Evolutionary conservation across 768 basidiomycete genomes (phyloP).

Genomic region (Leccinum barrowsii): DNA sequence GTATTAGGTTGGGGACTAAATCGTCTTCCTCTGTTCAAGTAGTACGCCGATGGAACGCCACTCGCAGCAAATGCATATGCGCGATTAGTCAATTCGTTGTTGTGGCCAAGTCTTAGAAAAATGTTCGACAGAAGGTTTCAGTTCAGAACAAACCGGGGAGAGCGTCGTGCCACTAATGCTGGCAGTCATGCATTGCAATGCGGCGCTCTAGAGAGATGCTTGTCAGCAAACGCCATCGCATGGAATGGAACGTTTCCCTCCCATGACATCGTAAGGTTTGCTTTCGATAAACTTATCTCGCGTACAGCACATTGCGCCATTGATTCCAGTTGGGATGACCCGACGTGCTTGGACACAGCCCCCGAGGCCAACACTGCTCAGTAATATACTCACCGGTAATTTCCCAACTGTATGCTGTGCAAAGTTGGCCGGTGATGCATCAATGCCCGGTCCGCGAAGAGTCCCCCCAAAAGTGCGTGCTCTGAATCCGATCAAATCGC

Average conservation of each 20-base stretch:
- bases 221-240: neutral
- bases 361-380: neutral
- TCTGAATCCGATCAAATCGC: neutral
- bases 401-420: neutral
- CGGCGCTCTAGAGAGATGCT: neutral
- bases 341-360: neutral
- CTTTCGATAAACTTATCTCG: neutral
- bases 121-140: neutral
- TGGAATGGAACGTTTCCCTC: neutral
- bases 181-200: neutral
- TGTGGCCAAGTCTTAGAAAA: neutral
- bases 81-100: neutral
- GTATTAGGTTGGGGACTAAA: neutral
- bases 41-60: neutral
- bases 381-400: neutral
- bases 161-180: neutral
- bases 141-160: neutral
- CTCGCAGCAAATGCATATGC: neutral
- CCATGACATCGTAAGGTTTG: neutral
- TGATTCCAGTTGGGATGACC: neutral
- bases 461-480: neutral
- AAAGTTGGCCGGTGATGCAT: neutral
- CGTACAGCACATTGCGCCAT: neutral
- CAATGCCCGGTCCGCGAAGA: neutral
- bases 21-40: neutral